Base-by-base conservation (phyloP, 1,284 basidiomycete species). In the Rhodofomes roseus region DNA sequence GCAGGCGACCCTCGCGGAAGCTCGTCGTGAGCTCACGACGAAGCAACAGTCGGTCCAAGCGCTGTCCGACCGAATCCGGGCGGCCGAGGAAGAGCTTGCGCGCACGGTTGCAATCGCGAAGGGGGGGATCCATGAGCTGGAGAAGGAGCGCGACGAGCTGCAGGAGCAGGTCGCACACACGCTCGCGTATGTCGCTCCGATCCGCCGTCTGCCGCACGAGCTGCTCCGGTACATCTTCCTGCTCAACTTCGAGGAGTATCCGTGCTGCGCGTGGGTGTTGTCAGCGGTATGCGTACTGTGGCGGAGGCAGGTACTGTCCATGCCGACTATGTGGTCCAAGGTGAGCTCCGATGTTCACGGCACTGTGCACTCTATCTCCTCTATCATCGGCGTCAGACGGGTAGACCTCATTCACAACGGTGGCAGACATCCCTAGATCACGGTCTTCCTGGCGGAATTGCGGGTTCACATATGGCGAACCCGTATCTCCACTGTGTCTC, bases 271-370 rank as follows among this genome's bases (percentile, higher is more conserved):
- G 14, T 91, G 88, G 89, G 80, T 85, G 27, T 78, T 89, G 46
- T 78, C 85, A 1, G 79, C 85, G 0, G 86, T 90, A 2, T 89
- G 82, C 64, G 70, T 77, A 6, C 72, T 79, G 18, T 91, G 88
- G 88, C 76, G 88, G 46, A 75, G 78, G 58, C 75, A 88, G 52
- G 81, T 81, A 0, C 74, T 90, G 23, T 76, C 78, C 20, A 87
- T 88, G 74, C 89, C 88, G 4, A 78, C 68, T 44, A 69, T 90
- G 37, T 90, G 88, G 89, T 86, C 87, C 50, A 90, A 87, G 80
- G 87, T 88, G 70, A 71, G 83, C 75, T 20, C 25, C 59, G 25
- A 43, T 31, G 18, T 48, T n/a, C n/a, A n/a, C n/a, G n/a, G n/a
- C n/a, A n/a, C n/a, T n/a, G n/a, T n/a, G n/a, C n/a, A n/a, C n/a